These are phyloP conservation scores for Rhizopogon vesiculosus DNA, from an alignment of 768 basidiomycete genomes.

Conservation along the genomic window DNA sequence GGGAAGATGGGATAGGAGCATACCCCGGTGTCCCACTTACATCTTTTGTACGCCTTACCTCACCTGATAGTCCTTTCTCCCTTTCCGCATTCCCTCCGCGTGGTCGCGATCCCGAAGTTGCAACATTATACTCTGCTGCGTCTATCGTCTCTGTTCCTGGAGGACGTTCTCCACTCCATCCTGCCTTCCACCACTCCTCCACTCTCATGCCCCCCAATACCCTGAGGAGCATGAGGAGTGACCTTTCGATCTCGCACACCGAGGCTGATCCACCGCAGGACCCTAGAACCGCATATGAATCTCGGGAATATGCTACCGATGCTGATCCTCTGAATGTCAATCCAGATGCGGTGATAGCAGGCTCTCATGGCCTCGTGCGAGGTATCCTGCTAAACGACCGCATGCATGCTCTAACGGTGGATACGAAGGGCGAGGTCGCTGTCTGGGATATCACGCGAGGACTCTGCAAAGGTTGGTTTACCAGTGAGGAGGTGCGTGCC, in stretches of 20 bases:
- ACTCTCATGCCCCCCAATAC: constrained; percentile 22
- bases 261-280: constrained; percentile 30
- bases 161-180: constrained; percentile 31
- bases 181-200: constrained; percentile 28
- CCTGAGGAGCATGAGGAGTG: constrained; percentile 14
- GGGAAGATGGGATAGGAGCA: constrained; percentile 22
- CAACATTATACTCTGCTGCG: constrained; percentile 83
- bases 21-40: constrained; percentile 67
- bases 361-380: constrained; percentile 79
- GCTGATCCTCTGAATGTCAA: constrained; percentile 50
- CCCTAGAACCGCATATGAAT: constrained; percentile 51
- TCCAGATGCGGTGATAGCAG: constrained; percentile 71
- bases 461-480: constrained; percentile 67
- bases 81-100: constrained; percentile 29
- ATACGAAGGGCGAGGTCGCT: constrained; percentile 83
- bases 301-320: constrained; percentile 77
- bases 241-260: constrained; percentile 13
- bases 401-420: constrained; percentile 85
- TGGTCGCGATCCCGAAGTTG: constrained; percentile 69
- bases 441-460: constrained; percentile 91
- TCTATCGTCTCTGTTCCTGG: constrained; percentile 68
- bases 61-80: constrained; percentile 59
- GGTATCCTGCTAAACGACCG: constrained; percentile 82
- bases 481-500: constrained; percentile 58
- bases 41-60: constrained; percentile 63